Evolutionary conservation across 2,329 filamentous ascomycete species (phyloP), one percentile per base, ranked within the genome.

Genomic region (Pseudocercospora cruenta): DNA sequence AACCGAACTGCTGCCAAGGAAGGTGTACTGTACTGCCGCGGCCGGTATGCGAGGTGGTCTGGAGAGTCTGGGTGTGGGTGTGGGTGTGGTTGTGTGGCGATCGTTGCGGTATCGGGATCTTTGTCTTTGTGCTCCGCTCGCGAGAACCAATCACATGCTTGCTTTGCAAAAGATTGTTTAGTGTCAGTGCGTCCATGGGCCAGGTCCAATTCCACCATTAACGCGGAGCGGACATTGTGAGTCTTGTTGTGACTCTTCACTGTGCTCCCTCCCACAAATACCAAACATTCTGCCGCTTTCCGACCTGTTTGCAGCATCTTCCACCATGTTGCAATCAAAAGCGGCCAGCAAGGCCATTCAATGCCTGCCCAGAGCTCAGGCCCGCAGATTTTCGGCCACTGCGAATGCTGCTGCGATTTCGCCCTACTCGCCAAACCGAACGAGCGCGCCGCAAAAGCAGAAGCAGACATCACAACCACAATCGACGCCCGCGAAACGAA

Each of bases 351-450:
- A 79, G 75, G 78, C 78, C 63, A 68, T 78, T 59, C 77, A 78
- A 73, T 76, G 73, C 73, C 66, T 78, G 43, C 74, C 79, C 66
- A 73, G 76, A 73, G 72, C 80, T 63, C 55, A 43, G 2, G 33
- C 55, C 33, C 82, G 81, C 72, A 74, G 71, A 67, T 82, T 84
- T 74, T 83, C 80, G 69, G 76, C 80, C 5, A 78, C 81, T 26
- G 70, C 80, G 22, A 71, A 77, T 8, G 67, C 76, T 60, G 73
- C 78, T 39, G 81, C 80, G 68, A 71, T 82, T 62, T 83, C 82
- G 65, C 82, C 81, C 28, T 81, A 82, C 77, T 83, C 82, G 66
- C 82, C 81, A 26, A 81, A 81, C 78, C 70, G 73, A 60, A 68
- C 65, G 63, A 69, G 69, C 58, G 49, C 64, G 26, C 54, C 68